Base-by-base conservation (phyloP, 2,329 filamentous ascomycete species). In the Apiospora arundinis region DNA sequence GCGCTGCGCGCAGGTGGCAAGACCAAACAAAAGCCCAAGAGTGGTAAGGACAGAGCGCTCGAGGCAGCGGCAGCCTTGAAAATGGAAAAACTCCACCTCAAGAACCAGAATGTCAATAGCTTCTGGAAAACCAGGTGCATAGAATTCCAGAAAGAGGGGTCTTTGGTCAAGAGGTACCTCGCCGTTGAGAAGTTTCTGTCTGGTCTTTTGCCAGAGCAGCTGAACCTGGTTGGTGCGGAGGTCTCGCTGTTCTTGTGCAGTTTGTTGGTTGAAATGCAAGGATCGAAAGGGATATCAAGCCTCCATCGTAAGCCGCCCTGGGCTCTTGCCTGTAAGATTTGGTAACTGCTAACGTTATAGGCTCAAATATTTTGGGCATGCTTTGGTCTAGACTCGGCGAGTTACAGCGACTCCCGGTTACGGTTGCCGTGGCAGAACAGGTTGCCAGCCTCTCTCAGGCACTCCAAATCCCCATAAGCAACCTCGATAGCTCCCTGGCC, bases 121-220 rank as follows among this genome's bases (percentile, higher is more conserved):
- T 82, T 83, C 21, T 90, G 87, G 88, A 78, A 80, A 42, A 68
- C 77, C 73, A 81, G 83, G 4, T 85, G 83, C 73, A 79, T 80
- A 40, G 82, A 84, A 46, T 81, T 90, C 12, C 83, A 88, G 48
- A 84, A 83, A 28, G 84, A 86, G 70, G 71, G 72, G 1, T 81
- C 83, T 52, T 75, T 84, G 12, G 77, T 83, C 12, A 81, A 80
- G 40, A 82, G 86, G 67, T 90, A 88, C 74, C 77, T 82, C 32
- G 87, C 85, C 72, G 82, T 84, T 0, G 81, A 85, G 60, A 84
- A 84, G 49, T 88, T 89, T 73, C 77, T 90, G 5, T 74, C 75
- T 9, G 80, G 79, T 37, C 79, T 87, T 32, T 80, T 82, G 6
- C 77, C 81, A 42, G 75, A 81, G 23, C 74, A 80, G n/a, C 74